Evolutionary conservation across 306 rosid species (phyloP).

Genomic region (Pyrus communis): DNA sequence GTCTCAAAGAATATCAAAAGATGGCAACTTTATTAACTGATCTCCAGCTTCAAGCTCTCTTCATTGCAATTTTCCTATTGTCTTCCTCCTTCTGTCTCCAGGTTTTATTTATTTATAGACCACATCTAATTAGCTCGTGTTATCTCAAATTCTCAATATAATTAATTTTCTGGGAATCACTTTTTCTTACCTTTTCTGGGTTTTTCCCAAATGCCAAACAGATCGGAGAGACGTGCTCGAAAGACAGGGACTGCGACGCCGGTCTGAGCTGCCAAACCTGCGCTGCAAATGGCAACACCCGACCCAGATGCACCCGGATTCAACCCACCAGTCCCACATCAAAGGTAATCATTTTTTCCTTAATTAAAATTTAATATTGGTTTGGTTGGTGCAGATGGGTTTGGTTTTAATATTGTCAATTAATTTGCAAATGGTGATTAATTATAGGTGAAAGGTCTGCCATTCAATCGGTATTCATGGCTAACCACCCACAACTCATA

Average conservation of each 20-base stretch:
- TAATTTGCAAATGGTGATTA: not conserved
- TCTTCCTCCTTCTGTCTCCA: constrained; percentile 39
- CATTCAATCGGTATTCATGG: constrained; percentile 87
- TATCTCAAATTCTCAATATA: not conserved
- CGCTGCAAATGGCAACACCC: constrained; percentile 76
- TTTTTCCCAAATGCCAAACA: constrained; percentile 20
- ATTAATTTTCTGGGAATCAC: not conserved
- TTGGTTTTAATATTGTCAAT: not conserved
- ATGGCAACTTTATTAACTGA: constrained; percentile 1
- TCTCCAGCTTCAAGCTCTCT: constrained; percentile 27
- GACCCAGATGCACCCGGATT: constrained; percentile 73
- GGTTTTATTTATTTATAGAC: constrained; percentile 29
- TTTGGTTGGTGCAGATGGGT: not conserved
- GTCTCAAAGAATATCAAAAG: constrained; percentile 26
- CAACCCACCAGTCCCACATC: constrained; percentile 54
- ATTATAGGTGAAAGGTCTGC: constrained; percentile 54
- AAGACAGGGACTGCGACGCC: constrained; percentile 48
- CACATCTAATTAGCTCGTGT: not conserved
- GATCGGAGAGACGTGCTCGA: constrained; percentile 93
- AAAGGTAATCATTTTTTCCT: constrained; percentile 33
- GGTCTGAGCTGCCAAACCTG: constrained; percentile 70
- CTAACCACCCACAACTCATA: constrained; percentile 88
- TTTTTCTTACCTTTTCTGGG: not conserved
- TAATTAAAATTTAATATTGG: not conserved
- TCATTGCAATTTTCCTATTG: constrained; percentile 46